Evolutionary conservation across 2,329 filamentous ascomycete species (phyloP).

Genomic region (Bimuria novae-zelandiae): DNA sequence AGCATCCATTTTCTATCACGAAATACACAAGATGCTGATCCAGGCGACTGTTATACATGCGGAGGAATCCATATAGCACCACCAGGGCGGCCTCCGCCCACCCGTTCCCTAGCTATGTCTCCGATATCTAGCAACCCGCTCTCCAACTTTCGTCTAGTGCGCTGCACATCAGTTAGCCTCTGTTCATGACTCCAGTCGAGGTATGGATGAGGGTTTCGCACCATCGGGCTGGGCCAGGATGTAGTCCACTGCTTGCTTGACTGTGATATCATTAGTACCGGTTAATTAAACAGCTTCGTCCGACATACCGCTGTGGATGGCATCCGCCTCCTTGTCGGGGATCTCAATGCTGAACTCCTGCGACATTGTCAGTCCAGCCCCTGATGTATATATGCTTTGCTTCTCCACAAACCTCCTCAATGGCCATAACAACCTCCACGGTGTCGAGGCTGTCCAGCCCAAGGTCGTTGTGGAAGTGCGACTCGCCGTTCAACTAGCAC

Average conservation of each 20-base stretch:
- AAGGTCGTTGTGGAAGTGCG: conserved; percentile 97
- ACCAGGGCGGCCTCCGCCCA: conserved; percentile 34
- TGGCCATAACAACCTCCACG: conserved; percentile 99
- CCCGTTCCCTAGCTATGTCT: conserved; percentile 35
- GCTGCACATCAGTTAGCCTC: conserved; percentile 34
- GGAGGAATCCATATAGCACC: conserved; percentile 42
- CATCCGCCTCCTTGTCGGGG: conserved; percentile 94
- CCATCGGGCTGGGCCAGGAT: conserved; percentile 92
- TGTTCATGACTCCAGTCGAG: not conserved
- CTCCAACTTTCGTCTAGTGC: conserved; percentile 34
- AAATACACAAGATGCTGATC: conserved; percentile 41
- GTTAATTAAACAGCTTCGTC: not conserved
- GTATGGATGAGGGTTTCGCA: conserved; percentile 53
- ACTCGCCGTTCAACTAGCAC: conserved; percentile 73
- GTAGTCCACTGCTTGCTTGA: conserved; percentile 93
- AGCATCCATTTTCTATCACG: conserved; percentile 41
- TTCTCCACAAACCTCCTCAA: conserved; percentile 77
- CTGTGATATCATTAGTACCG: conserved; percentile 56
- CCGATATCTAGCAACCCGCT: conserved; percentile 24
- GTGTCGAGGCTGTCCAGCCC: conserved; percentile 97
- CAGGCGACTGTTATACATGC: conserved; percentile 46
- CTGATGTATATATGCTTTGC: conserved; percentile 1
- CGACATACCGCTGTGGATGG: conserved; percentile 86
- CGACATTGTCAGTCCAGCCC: conserved; percentile 20
- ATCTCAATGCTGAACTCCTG: conserved; percentile 92